Evolutionary conservation across 768 basidiomycete species (phyloP).

Genomic region (Basidioascus undulatus): DNA sequence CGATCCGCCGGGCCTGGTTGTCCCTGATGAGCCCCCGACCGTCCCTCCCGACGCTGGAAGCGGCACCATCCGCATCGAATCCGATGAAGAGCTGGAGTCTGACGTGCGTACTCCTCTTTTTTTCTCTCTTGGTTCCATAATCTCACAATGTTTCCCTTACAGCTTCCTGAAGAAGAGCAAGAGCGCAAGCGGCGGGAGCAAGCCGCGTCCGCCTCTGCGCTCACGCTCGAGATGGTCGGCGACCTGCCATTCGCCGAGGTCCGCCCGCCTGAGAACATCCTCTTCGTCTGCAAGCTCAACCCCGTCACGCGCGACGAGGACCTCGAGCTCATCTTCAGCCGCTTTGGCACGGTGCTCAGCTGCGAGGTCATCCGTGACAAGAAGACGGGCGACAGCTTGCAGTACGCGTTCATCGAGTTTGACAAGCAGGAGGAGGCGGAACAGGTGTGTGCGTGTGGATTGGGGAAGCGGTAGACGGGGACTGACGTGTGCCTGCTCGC

Average conservation of each 20-base stretch:
- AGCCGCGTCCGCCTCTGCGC: constrained; percentile 72
- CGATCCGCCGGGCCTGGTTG: constrained; percentile 51
- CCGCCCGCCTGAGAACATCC: constrained; percentile 86
- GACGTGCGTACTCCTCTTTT: too few species aligned
- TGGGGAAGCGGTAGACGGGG: too few species aligned
- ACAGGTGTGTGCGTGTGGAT: constrained; percentile 34
- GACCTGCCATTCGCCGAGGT: constrained; percentile 96
- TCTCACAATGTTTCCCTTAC: too few species aligned
- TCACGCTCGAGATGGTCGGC: constrained; percentile 98
- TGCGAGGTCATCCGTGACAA: constrained; percentile 96
- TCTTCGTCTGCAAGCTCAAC: constrained; percentile 97
- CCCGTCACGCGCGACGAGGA: constrained; percentile 88
- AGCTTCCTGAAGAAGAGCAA: constrained; percentile 62
- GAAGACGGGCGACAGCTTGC: constrained; percentile 80
- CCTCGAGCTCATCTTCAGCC: constrained; percentile 84
- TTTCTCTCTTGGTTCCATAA: too few species aligned
- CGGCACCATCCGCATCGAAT: constrained; percentile 60
- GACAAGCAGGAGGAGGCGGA: constrained; percentile 82
- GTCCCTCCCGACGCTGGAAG: constrained; percentile 45
- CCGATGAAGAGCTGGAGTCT: constrained; percentile 87
- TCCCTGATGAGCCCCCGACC: constrained; percentile 51
- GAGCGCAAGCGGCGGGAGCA: constrained; percentile 59
- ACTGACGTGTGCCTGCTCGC: constrained; percentile 1
- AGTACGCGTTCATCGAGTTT: constrained; percentile 98
- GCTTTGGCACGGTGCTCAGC: constrained; percentile 86